These are phyloP conservation scores for Protomyces arabidopsidicola DNA, from an alignment of 1,139 yeast species.

Conservation along the genomic window DNA sequence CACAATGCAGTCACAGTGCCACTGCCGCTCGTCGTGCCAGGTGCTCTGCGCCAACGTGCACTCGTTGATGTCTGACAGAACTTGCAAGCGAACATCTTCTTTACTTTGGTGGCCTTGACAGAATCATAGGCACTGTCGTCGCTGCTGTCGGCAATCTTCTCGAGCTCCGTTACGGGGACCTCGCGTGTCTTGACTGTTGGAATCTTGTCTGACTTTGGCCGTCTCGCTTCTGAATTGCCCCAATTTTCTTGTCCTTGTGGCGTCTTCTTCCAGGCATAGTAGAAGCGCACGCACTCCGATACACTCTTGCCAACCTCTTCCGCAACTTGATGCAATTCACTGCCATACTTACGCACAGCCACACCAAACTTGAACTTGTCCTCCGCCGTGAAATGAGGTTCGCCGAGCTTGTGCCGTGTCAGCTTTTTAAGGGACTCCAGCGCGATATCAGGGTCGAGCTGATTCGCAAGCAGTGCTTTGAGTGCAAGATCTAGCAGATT, in stretches of 20 bases:
- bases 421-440: conserved; percentile 41
- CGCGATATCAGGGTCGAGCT: conserved; percentile 33
- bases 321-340: conserved; percentile 71
- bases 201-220: conserved; percentile 47
- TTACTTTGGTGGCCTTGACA: conserved; percentile 44
- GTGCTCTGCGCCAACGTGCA: conserved; percentile 63
- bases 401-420: conserved; percentile 58
- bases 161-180: conserved; percentile 7
- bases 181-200: conserved; percentile 31
- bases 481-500: conserved; percentile 75
- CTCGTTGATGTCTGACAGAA: conserved; percentile 57
- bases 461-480: conserved; percentile 45
- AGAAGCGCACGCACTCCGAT: conserved; percentile 76
- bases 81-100: conserved; percentile 53
- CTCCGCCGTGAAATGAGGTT: conserved; percentile 64
- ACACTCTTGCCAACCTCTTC: conserved; percentile 64
- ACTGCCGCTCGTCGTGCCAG: conserved; percentile 50
- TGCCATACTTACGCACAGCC: conserved; percentile 69
- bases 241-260: conserved; percentile 67
- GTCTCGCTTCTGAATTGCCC: conserved; percentile 76
- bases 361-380: conserved; percentile 69
- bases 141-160: conserved; percentile 54
- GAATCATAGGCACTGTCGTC: conserved; percentile 68
- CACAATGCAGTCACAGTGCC: conserved; percentile 57
- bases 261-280: conserved; percentile 89